Conservation (phyloP, 2,329 filamentous ascomycete genomes). For the Decorospora gaudefroyi region DNA sequence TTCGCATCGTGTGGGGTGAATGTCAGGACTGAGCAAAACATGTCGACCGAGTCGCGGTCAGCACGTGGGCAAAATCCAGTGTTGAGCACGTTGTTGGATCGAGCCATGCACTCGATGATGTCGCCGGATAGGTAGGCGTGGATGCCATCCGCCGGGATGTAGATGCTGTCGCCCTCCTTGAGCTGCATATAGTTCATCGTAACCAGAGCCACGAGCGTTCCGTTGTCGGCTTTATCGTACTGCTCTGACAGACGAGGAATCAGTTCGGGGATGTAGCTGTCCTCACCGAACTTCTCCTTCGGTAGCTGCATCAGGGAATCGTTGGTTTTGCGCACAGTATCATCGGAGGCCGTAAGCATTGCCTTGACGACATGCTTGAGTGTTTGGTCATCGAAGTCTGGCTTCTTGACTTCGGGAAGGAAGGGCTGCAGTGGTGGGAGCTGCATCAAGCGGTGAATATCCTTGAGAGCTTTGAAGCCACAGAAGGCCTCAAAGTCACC, state of each 20-base stretch:
- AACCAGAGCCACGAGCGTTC: slow-evolving; percentile 69
- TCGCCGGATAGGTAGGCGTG: slow-evolving; percentile 74
- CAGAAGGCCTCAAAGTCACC: slow-evolving; percentile 75
- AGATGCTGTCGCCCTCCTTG: slow-evolving; percentile 67
- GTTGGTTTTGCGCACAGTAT: slow-evolving; percentile 59
- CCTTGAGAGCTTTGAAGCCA: slow-evolving; percentile 69
- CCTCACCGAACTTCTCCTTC: slow-evolving; percentile 55
- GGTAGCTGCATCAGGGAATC: slow-evolving; percentile 57
- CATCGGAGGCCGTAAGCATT: slow-evolving; percentile 60
- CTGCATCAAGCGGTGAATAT: slow-evolving; percentile 63
- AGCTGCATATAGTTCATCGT: slow-evolving; percentile 76
- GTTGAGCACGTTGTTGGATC: slow-evolving; percentile 74
- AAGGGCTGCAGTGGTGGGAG: slow-evolving; percentile 61
- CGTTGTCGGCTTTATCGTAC: slow-evolving; percentile 67
- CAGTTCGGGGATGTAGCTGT: slow-evolving; percentile 66
- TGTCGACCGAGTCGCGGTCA: slow-evolving; percentile 65
- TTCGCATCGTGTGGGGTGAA: slow-evolving; percentile 65
- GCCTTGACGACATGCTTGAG: slow-evolving; percentile 61
- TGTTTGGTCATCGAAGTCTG: slow-evolving; percentile 60
- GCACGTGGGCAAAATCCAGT: slow-evolving; percentile 72
- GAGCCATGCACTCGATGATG: slow-evolving; percentile 79
- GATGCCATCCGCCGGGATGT: slow-evolving; percentile 73
- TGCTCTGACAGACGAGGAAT: slow-evolving; percentile 67
- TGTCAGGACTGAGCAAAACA: slow-evolving; percentile 66
- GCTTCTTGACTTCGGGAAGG: slow-evolving; percentile 51